Evolutionary conservation across 2,329 filamentous ascomycete genomes (phyloP).

Genomic region (Fusarium beomiforme): DNA sequence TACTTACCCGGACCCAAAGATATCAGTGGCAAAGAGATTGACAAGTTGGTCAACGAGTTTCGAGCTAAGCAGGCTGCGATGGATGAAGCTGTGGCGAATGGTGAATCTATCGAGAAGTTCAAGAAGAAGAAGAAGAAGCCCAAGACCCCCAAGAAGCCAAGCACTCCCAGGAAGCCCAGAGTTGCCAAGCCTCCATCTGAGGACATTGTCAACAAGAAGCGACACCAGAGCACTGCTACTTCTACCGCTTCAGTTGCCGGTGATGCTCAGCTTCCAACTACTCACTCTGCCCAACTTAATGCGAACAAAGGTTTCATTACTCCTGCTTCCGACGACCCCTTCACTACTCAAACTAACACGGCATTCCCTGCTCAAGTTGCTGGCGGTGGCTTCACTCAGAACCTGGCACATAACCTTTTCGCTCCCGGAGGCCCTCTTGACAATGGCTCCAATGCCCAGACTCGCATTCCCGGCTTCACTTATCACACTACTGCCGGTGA

Average conservation of each 20-base stretch:
- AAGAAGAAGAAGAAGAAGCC: neutral
- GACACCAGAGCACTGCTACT: neutral
- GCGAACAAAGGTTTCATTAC: neutral
- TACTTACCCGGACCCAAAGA: neutral
- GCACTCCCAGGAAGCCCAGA: neutral
- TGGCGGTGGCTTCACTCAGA: neutral
- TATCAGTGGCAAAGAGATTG: neutral
- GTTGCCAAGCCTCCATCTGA: neutral
- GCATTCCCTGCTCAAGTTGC: neutral
- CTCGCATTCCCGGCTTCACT: neutral
- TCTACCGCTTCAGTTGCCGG: neutral
- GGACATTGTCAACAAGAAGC: slow-evolving; percentile 6
- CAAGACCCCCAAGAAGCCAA: neutral
- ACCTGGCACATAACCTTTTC: neutral
- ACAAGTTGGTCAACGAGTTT: neutral
- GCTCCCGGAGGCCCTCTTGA: neutral
- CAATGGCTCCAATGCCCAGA: neutral
- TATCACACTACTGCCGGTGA: neutral
- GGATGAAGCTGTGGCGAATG: neutral
- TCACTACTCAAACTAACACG: neutral
- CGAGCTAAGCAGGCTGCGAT: neutral
- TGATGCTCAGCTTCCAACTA: neutral
- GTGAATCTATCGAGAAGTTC: neutral
- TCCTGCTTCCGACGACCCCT: neutral
- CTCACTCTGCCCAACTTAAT: neutral